These are phyloP conservation scores for Phytopythium chamaehyphon DNA, from an alignment of 352 stramenopile species.

Conservation along the genomic window DNA sequence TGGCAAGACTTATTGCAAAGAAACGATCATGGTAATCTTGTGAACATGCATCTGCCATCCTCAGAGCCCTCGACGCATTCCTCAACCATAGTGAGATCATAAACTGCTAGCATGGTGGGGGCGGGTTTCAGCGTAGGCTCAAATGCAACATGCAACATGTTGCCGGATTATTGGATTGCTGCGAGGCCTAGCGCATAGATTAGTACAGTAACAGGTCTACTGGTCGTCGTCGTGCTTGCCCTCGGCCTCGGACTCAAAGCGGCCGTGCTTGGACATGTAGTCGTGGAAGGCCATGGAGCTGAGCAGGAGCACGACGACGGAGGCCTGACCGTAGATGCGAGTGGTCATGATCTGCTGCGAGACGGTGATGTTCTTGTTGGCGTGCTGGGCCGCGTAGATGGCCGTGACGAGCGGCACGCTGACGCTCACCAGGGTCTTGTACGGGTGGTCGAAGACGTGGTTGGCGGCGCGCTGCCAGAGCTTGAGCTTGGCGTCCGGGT, in stretches of 20 bases:
- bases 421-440: constrained; percentile 36
- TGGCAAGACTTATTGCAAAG: too few relatives aligned
- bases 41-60: too few relatives aligned
- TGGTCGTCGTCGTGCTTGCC: background rate
- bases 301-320: constrained; percentile 50
- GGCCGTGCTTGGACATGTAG: constrained; percentile 49
- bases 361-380: constrained; percentile 46
- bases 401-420: constrained; percentile 50
- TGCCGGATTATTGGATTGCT: too few relatives aligned
- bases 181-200: background rate
- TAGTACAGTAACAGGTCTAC: background rate
- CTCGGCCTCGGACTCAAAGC: constrained; percentile 38
- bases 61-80: too few relatives aligned
- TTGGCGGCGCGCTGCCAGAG: constrained; percentile 49
- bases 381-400: constrained; percentile 51
- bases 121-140: too few relatives aligned
- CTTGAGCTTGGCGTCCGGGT: constrained; percentile 25
- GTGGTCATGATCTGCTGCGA: constrained; percentile 80
- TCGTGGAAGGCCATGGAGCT: constrained; percentile 72
- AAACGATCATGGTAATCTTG: too few relatives aligned
- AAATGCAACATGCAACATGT: too few relatives aligned
- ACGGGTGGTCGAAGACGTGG: constrained; percentile 65
- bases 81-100: too few relatives aligned
- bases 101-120: too few relatives aligned
- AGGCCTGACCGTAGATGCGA: constrained; percentile 61